These are phyloP conservation scores for Cryptococcus amylolentus DNA, from an alignment of 1,284 basidiomycete species.

Conservation along the genomic window DNA sequence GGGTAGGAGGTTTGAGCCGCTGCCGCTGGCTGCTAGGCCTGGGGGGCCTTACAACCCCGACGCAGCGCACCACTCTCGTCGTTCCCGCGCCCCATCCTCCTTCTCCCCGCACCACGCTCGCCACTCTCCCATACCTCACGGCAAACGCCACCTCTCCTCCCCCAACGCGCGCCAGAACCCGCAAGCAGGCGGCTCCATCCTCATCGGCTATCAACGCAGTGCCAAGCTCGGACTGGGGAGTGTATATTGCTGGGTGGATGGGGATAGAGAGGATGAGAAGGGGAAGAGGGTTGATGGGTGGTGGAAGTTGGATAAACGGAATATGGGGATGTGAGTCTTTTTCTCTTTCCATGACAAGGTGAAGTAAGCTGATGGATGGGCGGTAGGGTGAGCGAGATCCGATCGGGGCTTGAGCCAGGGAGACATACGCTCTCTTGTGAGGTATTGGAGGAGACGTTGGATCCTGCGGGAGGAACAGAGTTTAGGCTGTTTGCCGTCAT, in stretches of 20 bases:
- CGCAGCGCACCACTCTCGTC: not conserved
- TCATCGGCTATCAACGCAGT: constrained; percentile 40
- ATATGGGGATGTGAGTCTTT: constrained; percentile 37
- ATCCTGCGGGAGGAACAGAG: constrained; percentile 25
- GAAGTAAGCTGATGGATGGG: not conserved
- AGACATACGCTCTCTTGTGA: constrained; percentile 34
- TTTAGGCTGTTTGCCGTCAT: constrained; percentile 23
- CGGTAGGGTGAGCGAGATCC: constrained; percentile 29
- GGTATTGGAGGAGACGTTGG: constrained; percentile 25
- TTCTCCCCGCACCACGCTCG: not conserved
- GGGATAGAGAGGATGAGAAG: constrained; percentile 14
- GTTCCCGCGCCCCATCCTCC: not conserved
- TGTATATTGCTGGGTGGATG: constrained; percentile 38
- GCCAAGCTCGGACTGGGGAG: constrained; percentile 29
- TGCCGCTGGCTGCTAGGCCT: constrained; percentile 14
- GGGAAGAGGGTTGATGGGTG: constrained; percentile 30
- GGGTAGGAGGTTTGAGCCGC: constrained; percentile 13
- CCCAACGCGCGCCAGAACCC: not conserved
- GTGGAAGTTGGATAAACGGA: constrained; percentile 36
- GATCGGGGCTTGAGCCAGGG: constrained; percentile 27
- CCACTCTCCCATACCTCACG: not conserved
- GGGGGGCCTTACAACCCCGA: constrained; percentile 12
- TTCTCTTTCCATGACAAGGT: not conserved
- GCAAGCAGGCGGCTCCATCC: constrained; percentile 24
- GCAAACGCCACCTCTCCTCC: not conserved